Base-by-base conservation (phyloP, 2,329 filamentous ascomycete species). In the Grosmannia penicillata region DNA sequence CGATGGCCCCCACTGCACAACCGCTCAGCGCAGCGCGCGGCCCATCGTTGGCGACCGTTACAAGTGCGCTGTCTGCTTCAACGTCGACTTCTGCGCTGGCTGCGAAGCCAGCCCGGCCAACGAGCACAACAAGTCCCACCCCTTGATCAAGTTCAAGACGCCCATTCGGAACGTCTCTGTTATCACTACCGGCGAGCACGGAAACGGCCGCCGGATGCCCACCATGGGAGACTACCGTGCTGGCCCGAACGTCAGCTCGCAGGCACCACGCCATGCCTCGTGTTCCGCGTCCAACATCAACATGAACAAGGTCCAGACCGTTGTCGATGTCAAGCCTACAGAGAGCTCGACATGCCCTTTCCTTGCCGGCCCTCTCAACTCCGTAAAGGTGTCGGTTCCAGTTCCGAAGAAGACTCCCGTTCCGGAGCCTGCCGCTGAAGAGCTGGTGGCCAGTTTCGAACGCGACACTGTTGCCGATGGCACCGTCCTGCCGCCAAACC, bases 31-130 rank as follows among this genome's bases (percentile, higher is more conserved):
- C 48, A 59, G 48, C 55, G 68, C 55, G 54, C 65, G 53, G 67
- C 73, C 64, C 23, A 95, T 98, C 51, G 69, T 70, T 38, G 93
- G 91, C 37, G 72, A 81, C 43, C 83, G 91, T 46, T 98, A 91
- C 72, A 98, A 98, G 75, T 98, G 91, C 55, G 84, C 89, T 37
- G 80, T 98, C 40, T 98, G 91, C 66, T 71, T 93, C 53, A 87
- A 98, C 56, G 80, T 80, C 25, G 91, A 98, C 60, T 94, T 95
- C 65, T 98, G 91, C 56, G 84, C 82, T 53, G 82, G 74, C 53
- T 98, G 91, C 62, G 93, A 98, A 63, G 85, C 89, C 35, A 77
- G 77, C 51, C 91, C 91, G 8, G 67, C 68, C 46, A 89, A 93
- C 58, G 66, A 64, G 18, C 91, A 98, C 66, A 95, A 96, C 66